These are phyloP conservation scores for Calvatia gigantea DNA, from an alignment of 768 basidiomycete species.

Conservation along the genomic window DNA sequence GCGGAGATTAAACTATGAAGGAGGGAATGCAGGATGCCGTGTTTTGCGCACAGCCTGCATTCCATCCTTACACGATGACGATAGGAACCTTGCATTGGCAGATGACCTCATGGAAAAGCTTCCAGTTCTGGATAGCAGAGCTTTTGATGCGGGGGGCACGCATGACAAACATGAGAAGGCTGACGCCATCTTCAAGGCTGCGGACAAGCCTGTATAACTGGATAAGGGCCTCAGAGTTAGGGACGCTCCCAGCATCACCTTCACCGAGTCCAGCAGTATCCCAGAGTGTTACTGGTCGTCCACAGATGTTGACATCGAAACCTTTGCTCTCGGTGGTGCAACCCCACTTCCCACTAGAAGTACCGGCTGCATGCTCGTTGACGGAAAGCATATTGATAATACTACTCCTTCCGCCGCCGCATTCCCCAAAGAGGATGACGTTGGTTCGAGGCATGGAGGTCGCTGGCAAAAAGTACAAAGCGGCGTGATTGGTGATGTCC, in stretches of 20 bases:
- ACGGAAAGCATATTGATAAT: constrained; percentile 29
- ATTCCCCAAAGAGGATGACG: constrained; percentile 35
- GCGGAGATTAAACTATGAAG: no score
- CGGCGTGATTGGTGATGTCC: no score
- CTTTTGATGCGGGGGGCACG: constrained; percentile 33
- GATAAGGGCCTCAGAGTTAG: constrained; percentile 19
- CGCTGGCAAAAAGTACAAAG: no score
- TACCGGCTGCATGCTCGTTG: constrained; percentile 18
- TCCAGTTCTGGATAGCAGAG: constrained; percentile 34
- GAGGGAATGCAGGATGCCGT: no score
- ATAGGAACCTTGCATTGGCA: constrained; percentile 36
- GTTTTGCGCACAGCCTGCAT: no score
- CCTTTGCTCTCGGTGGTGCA: constrained; percentile 31
- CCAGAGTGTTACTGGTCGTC: constrained; percentile 25
- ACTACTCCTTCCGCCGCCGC: constrained; percentile 26
- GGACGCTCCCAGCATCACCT: constrained; percentile 11
- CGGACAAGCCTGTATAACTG: constrained; percentile 30
- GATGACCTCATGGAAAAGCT: constrained; percentile 32
- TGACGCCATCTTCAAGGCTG: constrained; percentile 30
- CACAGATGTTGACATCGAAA: constrained; percentile 24
- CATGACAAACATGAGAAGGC: constrained; percentile 38
- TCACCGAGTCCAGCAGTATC: constrained; percentile 34
- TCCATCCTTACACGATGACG: no score
- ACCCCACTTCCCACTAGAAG: constrained; percentile 28
- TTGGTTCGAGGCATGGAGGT: constrained; percentile 13